A percentile compares a stretch with the other conserved stretches of the same genome.
Conservation (phyloP, 495 filamentous ascomycete genomes). For the Saxophila tyrrhenica region DNA sequence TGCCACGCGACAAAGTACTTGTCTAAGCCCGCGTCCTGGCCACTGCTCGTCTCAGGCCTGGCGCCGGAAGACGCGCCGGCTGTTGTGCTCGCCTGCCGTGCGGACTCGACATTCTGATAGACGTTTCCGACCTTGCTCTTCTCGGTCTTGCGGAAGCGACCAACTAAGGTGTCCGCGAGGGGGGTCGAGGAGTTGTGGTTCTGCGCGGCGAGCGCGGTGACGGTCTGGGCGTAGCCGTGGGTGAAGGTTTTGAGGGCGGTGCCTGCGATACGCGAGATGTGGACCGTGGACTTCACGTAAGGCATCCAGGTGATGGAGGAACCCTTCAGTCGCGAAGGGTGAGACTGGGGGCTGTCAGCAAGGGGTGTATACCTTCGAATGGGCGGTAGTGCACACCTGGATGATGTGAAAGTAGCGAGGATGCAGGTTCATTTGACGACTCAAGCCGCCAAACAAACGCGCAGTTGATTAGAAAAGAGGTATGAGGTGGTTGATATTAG, state of each 20-base stretch:
- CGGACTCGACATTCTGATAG: conserved; percentile 6
- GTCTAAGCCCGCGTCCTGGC: conserved; percentile 41
- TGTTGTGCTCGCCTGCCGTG: conserved; percentile 12
- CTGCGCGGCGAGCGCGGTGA: conserved; percentile 83
- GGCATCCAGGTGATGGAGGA: conserved; percentile 60
- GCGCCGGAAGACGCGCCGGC: background rate
- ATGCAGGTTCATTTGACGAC: conserved; percentile 61
- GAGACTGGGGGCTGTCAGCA: conserved; percentile 27
- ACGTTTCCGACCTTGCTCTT: conserved; percentile 7
- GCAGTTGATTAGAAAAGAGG: conserved; percentile 22
- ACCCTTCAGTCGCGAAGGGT: conserved; percentile 36
- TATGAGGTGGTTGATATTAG: background rate
- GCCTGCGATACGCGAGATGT: conserved; percentile 73
- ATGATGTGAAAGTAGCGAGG: background rate
- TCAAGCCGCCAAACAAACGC: conserved; percentile 48
- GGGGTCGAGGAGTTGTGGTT: conserved; percentile 40
- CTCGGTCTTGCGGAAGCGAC: conserved; percentile 16
- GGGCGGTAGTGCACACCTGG: background rate
- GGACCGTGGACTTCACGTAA: conserved; percentile 62
- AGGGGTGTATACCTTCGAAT: conserved; percentile 8
- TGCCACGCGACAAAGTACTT: conserved; percentile 86
- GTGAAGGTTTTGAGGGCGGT: conserved; percentile 92
- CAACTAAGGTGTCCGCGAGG: conserved; percentile 16
- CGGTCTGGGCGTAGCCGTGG: conserved; percentile 93
- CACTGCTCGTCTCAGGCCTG: conserved; percentile 10